These are phyloP conservation scores for Antitrichia curtipendula DNA, from an alignment of 225 moss, liverwort and hornwort species.

Conservation along the genomic window DNA sequence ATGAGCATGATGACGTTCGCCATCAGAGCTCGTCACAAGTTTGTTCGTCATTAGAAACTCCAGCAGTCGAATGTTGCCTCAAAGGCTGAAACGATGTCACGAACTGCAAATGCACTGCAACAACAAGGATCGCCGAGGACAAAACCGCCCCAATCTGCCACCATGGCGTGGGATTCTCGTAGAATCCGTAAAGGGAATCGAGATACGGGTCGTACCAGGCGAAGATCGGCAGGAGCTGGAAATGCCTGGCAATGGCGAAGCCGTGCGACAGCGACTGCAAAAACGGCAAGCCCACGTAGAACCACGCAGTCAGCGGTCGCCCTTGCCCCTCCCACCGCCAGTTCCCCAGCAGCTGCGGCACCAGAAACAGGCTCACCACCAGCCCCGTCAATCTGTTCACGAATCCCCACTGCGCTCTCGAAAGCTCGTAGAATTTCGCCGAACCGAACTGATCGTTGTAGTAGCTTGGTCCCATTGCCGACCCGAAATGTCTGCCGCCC, in stretches of 20 bases:
- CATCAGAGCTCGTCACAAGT: not conserved
- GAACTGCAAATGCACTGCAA: slow-evolving; percentile 3
- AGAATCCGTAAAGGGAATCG: not conserved
- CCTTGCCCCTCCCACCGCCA: not conserved
- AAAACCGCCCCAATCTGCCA: not conserved
- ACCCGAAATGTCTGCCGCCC: no score
- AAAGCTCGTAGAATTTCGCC: not conserved
- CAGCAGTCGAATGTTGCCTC: not conserved
- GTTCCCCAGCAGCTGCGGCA: slow-evolving; percentile 19
- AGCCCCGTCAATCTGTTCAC: slow-evolving; percentile 6
- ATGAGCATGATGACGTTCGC: not conserved
- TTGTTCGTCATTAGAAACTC: not conserved
- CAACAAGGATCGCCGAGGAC: not conserved
- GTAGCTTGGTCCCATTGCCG: not conserved
- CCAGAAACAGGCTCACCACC: slow-evolving; percentile 5
- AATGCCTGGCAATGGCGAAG: not conserved
- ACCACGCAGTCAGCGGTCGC: not conserved
- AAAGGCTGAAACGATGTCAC: not conserved
- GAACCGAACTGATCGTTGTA: not conserved
- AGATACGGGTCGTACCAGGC: not conserved
- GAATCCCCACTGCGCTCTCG: not conserved
- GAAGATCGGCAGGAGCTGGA: slow-evolving; percentile 7
- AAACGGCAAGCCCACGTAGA: slow-evolving; percentile 5
- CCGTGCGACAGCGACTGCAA: slow-evolving; percentile 10
- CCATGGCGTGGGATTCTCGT: not conserved